Evolutionary conservation across 441 rosid genomes (phyloP).

Genomic region (Melianthus villosus): DNA sequence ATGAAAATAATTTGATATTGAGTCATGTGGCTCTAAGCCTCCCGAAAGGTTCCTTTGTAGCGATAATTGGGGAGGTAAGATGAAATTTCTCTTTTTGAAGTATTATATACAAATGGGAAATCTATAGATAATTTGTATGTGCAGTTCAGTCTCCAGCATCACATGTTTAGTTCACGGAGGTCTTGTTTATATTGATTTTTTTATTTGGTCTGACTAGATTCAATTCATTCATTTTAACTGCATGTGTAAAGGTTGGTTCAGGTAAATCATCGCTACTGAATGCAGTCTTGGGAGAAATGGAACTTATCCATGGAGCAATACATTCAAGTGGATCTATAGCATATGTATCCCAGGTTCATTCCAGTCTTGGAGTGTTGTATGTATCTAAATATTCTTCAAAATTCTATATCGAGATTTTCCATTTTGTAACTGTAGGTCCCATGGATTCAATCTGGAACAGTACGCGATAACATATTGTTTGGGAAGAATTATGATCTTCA

Average conservation of each 20-base stretch:
- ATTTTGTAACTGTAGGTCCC: slow-evolving; percentile 45
- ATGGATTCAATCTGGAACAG: slow-evolving; percentile 84
- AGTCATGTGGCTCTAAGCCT: slow-evolving; percentile 41
- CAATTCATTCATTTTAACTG: slow-evolving; percentile 8
- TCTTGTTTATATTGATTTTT: not conserved
- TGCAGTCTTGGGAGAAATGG: slow-evolving; percentile 60
- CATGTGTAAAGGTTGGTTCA: slow-evolving; percentile 66
- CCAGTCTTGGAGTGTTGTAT: slow-evolving; percentile 4
- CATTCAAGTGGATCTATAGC: slow-evolving; percentile 44
- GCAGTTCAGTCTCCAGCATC: no score
- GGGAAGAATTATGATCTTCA: slow-evolving; percentile 47
- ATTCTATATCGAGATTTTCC: not conserved
- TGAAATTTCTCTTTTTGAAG: slow-evolving; percentile 3
- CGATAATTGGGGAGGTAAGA: slow-evolving; percentile 72
- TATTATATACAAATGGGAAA: not conserved
- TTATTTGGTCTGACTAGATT: not conserved
- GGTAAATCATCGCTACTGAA: slow-evolving; percentile 84
- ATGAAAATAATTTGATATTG: slow-evolving; percentile 32
- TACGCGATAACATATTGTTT: slow-evolving; percentile 64
- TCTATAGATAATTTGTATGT: no score
- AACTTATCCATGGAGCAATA: slow-evolving; percentile 46
- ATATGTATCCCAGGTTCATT: slow-evolving; percentile 80
- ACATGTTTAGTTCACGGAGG: no score
- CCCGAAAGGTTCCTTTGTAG: slow-evolving; percentile 57
- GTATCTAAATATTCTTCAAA: no score